These are phyloP conservation scores for Solanum virginianum DNA, from an alignment of 257 asterid genomes.

Conservation along the genomic window DNA sequence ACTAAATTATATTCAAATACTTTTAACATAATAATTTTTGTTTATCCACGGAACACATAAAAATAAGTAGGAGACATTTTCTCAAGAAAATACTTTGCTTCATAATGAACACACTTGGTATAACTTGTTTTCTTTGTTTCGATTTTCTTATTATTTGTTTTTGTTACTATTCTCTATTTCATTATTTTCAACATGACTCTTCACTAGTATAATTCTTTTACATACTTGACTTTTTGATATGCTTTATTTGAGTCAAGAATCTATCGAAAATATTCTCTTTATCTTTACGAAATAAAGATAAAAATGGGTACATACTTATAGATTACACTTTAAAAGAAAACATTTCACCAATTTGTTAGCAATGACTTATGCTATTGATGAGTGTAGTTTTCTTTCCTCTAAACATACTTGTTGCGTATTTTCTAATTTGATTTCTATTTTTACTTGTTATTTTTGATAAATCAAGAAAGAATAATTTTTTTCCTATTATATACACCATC, in stretches of 20 bases:
- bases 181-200: neutral
- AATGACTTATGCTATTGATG: neutral
- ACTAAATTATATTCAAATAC: too few relatives aligned
- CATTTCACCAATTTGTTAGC: neutral
- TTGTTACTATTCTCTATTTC: neutral
- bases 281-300: neutral
- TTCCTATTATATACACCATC: too few relatives aligned
- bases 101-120: neutral
- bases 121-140: neutral
- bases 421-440: too few relatives aligned
- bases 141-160: neutral
- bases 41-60: too few relatives aligned
- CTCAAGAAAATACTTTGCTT: too few relatives aligned
- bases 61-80: too few relatives aligned
- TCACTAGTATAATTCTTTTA: neutral
- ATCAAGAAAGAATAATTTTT: too few relatives aligned
- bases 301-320: too few relatives aligned
- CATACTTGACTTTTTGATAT: neutral
- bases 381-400: neutral
- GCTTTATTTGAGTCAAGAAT: neutral
- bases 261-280: neutral
- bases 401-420: neutral
- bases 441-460: too few relatives aligned
- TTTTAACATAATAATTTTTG: too few relatives aligned
- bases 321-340: neutral